Conservation (phyloP, 2,329 filamentous ascomycete species). For the Cytospora paraplurivora region DNA sequence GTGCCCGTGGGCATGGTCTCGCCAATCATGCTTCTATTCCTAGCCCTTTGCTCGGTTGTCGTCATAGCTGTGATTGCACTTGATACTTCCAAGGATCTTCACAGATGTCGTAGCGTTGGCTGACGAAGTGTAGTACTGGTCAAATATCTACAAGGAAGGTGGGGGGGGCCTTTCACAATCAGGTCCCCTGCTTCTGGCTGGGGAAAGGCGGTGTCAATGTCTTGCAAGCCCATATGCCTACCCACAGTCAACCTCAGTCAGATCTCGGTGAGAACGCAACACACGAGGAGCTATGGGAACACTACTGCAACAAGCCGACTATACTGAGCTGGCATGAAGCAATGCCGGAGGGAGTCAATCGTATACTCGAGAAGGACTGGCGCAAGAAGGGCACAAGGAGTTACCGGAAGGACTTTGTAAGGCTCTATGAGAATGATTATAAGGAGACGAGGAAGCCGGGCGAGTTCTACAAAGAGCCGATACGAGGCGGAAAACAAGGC, state of each 20-base stretch:
- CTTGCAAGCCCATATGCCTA: neutral
- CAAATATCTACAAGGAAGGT: neutral
- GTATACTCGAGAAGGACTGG: neutral
- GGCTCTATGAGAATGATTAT: neutral
- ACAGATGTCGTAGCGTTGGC: neutral
- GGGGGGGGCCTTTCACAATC: neutral
- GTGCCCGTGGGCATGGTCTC: neutral
- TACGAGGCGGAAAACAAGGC: neutral
- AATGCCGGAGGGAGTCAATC: neutral
- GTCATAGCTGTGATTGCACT: too few relatives aligned
- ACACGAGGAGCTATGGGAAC: neutral
- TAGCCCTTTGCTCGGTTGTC: too few relatives aligned
- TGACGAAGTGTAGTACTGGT: neutral
- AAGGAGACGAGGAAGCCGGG: neutral
- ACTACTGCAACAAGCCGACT: neutral
- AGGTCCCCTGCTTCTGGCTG: neutral
- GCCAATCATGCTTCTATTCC: neutral
- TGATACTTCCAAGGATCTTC: neutral
- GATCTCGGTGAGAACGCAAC: neutral
- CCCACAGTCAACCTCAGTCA: neutral
- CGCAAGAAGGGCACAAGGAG: neutral
- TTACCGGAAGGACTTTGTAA: neutral
- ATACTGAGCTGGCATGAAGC: neutral
- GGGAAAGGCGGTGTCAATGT: neutral
- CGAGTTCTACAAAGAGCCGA: neutral